Conservation (phyloP, 257 asterid species). For the Fraxinus quadrangulata region DNA sequence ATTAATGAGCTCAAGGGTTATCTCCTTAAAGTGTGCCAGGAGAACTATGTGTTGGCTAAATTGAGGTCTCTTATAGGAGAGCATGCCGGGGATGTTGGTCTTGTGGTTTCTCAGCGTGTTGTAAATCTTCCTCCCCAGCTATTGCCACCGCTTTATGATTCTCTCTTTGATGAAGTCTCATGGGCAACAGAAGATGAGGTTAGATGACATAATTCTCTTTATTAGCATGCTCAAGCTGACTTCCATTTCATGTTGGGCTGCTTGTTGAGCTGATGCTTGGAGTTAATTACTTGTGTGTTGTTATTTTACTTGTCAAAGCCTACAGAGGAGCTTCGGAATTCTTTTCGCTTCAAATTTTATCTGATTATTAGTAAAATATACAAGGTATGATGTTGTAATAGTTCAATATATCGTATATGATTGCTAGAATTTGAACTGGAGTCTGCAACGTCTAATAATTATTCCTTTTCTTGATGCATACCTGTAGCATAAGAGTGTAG, state of each 20-base stretch:
- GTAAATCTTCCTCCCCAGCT: conserved; percentile 94
- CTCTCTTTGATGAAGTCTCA: conserved; percentile 78
- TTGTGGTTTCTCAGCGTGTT: conserved; percentile 75
- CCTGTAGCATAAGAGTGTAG: conserved; percentile 61
- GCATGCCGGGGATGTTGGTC: conserved; percentile 56
- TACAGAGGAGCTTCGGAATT: conserved; percentile 64
- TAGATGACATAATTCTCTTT: conserved; percentile 25
- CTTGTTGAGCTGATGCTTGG: conserved; percentile 10
- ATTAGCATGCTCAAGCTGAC: conserved; percentile 10
- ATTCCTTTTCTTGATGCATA: conserved; percentile 12
- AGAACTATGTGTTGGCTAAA: conserved; percentile 36
- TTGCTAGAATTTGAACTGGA: neutral
- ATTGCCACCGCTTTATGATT: conserved; percentile 86
- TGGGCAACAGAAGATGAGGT: conserved; percentile 99
- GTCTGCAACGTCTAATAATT: conserved; percentile 7
- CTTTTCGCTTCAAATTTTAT: conserved; percentile 71
- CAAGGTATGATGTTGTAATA: conserved; percentile 44
- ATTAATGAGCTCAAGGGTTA: conserved; percentile 57
- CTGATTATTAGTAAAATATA: conserved; percentile 76
- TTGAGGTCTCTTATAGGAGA: conserved; percentile 54
- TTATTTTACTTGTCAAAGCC: conserved; percentile 50
- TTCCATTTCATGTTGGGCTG: neutral
- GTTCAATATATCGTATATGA: neutral
- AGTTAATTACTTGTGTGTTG: conserved; percentile 19
- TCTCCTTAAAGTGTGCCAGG: conserved; percentile 58